Base-by-base conservation (phyloP, 331 rosid species). In the Malus hybrid region DNA sequence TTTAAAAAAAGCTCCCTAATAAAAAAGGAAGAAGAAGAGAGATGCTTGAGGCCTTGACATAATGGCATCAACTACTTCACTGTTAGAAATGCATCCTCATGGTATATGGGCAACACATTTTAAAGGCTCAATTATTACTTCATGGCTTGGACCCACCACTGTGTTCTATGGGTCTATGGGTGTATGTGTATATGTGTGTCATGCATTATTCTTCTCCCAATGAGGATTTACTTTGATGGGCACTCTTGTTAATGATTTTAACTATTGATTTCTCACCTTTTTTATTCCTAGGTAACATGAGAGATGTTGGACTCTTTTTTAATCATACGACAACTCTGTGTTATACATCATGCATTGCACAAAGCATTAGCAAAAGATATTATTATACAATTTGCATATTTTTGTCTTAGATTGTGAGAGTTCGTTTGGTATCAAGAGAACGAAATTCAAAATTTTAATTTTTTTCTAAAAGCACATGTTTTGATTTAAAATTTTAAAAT, bases 121-220 rank as follows among this genome's bases (percentile, higher is more conserved):
- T 81, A 76, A 19, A 79, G 78, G 44, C 75, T 88, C 80, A 77
- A 84, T 82, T 70, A 86, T 81, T 80, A 72, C 82, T 71, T 65
- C 81, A 86, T 79, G 70, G 39, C 62, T 56, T 76, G 60, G 90
- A 71, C 89, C 90, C 88, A 87, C 90, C 85, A 80, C 77, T 1
- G 3, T 2, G 46, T 39, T 39, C 24, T 57, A 20, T 20, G 13
- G 3, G 13, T 20, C 29, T 3, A 10, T 9, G 28, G 3, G 46
- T 39, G 4, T 9, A 2, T 39, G 46, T 9, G 46, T 39, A 39
- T 39, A 6, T 70, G 46, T 39, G 46, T 39, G 46, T 39, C 61
- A 67, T 79, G 70, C 57, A 78, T 81, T 80, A 86, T 80, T 82
- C 87, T 80, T 78, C 79, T 56, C 81, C 83, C 83, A 74, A 85